Conservation (phyloP, 1,284 basidiomycete genomes). For the Mrakiaceae sp. region DNA sequence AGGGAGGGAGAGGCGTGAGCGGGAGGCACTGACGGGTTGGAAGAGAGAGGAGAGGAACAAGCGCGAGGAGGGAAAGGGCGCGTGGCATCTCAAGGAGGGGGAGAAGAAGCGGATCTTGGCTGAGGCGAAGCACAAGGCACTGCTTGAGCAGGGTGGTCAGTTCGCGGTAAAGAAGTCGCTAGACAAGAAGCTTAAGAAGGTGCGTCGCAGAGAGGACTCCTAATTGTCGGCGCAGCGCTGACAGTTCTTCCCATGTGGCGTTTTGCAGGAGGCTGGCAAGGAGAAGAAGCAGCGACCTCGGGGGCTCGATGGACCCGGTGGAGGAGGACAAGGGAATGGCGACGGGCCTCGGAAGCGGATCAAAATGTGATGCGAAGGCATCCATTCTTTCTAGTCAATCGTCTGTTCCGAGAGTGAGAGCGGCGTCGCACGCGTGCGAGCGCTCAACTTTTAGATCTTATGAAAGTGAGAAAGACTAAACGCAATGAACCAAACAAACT, state of each 20-base stretch:
- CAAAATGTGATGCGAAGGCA: slow-evolving; percentile 3
- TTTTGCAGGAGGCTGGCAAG: slow-evolving; percentile 50
- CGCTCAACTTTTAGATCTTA: no score
- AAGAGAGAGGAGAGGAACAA: slow-evolving; percentile 63
- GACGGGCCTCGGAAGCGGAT: slow-evolving; percentile 12
- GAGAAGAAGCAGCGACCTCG: slow-evolving; percentile 77
- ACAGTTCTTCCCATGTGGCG: no score
- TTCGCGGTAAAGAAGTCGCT: slow-evolving; percentile 74
- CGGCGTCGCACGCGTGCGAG: no score
- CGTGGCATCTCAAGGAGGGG: slow-evolving; percentile 80
- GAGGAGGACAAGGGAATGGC: slow-evolving; percentile 16
- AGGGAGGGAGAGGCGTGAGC: slow-evolving; percentile 45
- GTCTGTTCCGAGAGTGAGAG: neutral
- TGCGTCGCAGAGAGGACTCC: neutral
- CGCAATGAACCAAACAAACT: neutral
- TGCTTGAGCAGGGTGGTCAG: slow-evolving; percentile 61
- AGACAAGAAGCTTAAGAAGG: slow-evolving; percentile 77
- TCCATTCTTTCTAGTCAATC: neutral
- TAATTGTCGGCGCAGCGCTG: neutral
- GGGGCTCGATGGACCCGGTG: slow-evolving; percentile 27
- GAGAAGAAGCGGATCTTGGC: slow-evolving; percentile 62
- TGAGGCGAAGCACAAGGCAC: slow-evolving; percentile 62
- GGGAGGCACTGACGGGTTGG: slow-evolving; percentile 50
- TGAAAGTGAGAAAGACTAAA: no score
- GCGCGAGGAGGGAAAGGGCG: slow-evolving; percentile 60